These are phyloP conservation scores for Russula virescens DNA, from an alignment of 768 basidiomycete genomes.

Conservation along the genomic window DNA sequence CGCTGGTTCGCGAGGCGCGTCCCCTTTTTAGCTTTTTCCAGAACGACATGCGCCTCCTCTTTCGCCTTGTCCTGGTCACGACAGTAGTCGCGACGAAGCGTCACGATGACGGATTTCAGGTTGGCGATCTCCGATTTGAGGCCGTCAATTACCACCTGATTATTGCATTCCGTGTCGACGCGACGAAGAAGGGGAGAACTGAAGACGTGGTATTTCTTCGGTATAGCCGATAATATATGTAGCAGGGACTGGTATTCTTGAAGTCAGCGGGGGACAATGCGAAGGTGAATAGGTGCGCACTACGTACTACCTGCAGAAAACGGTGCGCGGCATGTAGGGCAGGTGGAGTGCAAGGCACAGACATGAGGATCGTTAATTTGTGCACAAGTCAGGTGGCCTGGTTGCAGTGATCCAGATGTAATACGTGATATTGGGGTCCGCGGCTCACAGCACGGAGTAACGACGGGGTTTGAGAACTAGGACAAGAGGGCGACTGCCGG, in stretches of 20 bases:
- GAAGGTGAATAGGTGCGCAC: no score
- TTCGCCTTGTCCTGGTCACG: neutral
- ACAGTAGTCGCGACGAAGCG: constrained; percentile 12
- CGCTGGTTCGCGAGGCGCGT: neutral
- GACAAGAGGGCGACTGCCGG: neutral
- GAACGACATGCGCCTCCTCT: neutral
- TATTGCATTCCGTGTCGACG: constrained; percentile 10
- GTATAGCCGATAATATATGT: constrained; percentile 10
- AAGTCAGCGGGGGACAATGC: neutral
- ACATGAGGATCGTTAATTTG: constrained; percentile 7
- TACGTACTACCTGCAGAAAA: constrained; percentile 19
- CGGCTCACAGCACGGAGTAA: constrained; percentile 20
- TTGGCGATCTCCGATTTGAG: constrained; percentile 4
- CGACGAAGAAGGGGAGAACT: constrained; percentile 16
- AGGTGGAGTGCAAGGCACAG: constrained; percentile 4
- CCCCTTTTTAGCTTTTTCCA: neutral
- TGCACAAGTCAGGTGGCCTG: constrained; percentile 21
- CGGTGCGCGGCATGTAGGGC: constrained; percentile 18
- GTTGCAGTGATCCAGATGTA: neutral
- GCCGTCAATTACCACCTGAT: neutral
- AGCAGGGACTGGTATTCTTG: constrained; percentile 6
- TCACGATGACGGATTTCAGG: constrained; percentile 1
- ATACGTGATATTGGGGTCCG: neutral
- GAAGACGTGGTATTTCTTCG: constrained; percentile 17
- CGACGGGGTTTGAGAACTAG: constrained; percentile 7